Evolutionary conservation across 257 asterid genomes (phyloP).

Genomic region (Echites panduratus): DNA sequence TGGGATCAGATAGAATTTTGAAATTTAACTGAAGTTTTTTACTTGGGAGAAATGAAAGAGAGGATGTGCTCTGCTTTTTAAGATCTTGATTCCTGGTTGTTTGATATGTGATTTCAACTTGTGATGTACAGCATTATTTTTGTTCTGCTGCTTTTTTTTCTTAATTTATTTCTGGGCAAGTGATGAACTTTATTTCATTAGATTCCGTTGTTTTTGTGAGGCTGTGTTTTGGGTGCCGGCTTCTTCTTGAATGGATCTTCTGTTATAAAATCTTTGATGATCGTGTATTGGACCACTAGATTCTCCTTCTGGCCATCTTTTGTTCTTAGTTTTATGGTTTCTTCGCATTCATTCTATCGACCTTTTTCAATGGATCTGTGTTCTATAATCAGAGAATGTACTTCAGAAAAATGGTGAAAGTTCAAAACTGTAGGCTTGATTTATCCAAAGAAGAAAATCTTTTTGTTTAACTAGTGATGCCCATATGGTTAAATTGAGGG

Average conservation of each 20-base stretch:
- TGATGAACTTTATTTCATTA: constrained; percentile 2
- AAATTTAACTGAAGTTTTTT: neutral
- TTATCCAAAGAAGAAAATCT: neutral
- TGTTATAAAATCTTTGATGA: neutral
- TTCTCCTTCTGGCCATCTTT: neutral
- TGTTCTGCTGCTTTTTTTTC: neutral
- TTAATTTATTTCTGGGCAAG: neutral
- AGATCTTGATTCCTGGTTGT: constrained; percentile 10
- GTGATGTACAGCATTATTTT: neutral
- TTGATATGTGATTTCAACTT: neutral
- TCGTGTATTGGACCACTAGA: neutral
- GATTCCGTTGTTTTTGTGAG: neutral
- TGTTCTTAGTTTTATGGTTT: neutral
- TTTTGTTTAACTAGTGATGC: neutral
- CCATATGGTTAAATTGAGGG: neutral
- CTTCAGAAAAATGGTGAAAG: neutral
- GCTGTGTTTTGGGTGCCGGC: neutral
- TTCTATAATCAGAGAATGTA: neutral
- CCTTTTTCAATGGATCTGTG: neutral
- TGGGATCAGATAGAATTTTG: neutral
- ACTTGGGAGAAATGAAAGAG: neutral
- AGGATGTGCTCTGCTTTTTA: neutral
- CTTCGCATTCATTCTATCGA: neutral
- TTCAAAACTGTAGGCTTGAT: constrained; percentile 1
- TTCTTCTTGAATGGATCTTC: neutral